These are phyloP conservation scores for Xylaria venustula DNA, from an alignment of 495 filamentous ascomycete species.

Conservation along the genomic window DNA sequence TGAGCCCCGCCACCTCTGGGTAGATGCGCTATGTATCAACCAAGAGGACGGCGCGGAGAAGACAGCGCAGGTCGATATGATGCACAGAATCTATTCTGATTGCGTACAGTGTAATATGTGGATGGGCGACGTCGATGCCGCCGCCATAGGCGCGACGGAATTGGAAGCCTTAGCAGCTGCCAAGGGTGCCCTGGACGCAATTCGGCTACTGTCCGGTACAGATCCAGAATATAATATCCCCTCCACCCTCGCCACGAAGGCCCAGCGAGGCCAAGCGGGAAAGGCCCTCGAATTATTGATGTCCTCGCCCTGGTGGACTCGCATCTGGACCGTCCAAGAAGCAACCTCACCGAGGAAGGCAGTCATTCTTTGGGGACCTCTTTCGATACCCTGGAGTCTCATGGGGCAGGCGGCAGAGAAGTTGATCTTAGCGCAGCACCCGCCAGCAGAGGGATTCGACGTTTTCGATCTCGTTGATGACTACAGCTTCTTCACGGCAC, in stretches of 20 bases:
- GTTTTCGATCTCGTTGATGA: not conserved
- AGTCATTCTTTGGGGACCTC: conserved; percentile 18
- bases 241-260: not conserved
- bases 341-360: conserved; percentile 10
- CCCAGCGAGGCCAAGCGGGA: not conserved
- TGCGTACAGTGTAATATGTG: conserved; percentile 15
- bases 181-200: conserved; percentile 9
- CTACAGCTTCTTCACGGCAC: not conserved
- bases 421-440: not conserved
- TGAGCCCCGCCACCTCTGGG: conserved; percentile 27
- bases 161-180: conserved; percentile 1
- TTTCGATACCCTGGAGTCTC: conserved; percentile 13
- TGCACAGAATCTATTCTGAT: conserved; percentile 31
- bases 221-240: not conserved
- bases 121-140: conserved; percentile 5
- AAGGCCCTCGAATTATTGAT: conserved; percentile 7
- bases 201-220: conserved; percentile 2
- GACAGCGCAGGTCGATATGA: conserved; percentile 33
- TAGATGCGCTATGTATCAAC: conserved; percentile 21
- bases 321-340: conserved; percentile 28
- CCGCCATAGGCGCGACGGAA: not conserved
- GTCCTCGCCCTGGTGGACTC: conserved; percentile 20
- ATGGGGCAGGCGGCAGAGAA: conserved; percentile 3
- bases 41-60: conserved; percentile 34
- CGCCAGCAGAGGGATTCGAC: not conserved